Evolutionary conservation across 176 grass and related monocot species (phyloP).

Genomic region (Raddia guianensis): DNA sequence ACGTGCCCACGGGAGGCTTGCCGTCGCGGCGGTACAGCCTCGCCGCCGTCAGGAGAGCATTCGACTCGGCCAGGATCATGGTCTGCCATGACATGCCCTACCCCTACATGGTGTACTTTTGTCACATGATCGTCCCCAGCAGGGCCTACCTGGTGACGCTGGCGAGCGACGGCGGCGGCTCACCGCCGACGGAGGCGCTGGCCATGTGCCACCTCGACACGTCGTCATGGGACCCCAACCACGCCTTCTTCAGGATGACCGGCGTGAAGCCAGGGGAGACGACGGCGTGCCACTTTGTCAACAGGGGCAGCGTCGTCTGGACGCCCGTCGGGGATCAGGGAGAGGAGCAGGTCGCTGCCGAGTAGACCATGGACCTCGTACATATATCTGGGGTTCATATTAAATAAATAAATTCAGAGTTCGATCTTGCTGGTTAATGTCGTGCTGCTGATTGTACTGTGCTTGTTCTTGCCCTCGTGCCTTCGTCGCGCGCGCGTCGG

Average conservation of each 20-base stretch:
- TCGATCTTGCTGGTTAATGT: too few relatives aligned
- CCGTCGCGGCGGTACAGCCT: neutral
- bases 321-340: too few relatives aligned
- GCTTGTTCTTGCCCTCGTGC: too few relatives aligned
- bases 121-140: neutral
- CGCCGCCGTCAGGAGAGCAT: too few relatives aligned
- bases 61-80: neutral
- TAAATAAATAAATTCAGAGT: too few relatives aligned
- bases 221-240: neutral
- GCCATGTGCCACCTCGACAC: conserved; percentile 21
- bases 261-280: neutral
- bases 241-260: neutral
- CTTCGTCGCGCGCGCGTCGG: too few relatives aligned
- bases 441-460: too few relatives aligned
- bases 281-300: conserved; percentile 1
- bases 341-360: too few relatives aligned
- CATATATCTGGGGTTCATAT: too few relatives aligned
- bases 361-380: too few relatives aligned
- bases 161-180: neutral
- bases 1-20: neutral
- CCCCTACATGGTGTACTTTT: conserved; percentile 12
- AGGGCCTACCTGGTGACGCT: neutral
- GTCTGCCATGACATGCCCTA: neutral
- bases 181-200: neutral
- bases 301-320: neutral